phyloP scores from a whole-genome alignment of 176 grass and related monocot genomes.

The Dactylis glomerata region DNA sequence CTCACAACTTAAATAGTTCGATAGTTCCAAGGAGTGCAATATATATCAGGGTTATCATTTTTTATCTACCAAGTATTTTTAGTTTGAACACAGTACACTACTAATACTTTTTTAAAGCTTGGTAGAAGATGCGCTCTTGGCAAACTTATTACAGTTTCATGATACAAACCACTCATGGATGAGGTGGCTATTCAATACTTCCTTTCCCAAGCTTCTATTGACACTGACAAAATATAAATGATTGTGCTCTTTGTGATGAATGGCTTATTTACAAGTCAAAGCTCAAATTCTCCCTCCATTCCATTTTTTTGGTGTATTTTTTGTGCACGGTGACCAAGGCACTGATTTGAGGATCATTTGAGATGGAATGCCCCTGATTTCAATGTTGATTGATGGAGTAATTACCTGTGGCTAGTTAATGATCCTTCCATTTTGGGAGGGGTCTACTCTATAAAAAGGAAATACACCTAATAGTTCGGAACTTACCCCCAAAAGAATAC shows the following conservation, averaged over 20 bases:
- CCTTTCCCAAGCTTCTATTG: neutral
- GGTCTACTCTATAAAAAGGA: neutral
- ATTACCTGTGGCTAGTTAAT: neutral
- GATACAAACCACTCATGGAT: neutral
- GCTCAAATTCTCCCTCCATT: neutral
- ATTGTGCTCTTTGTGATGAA: neutral
- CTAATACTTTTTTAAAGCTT: neutral
- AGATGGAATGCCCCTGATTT: neutral
- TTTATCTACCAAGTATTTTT: conserved; percentile 16
- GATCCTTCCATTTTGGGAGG: neutral
- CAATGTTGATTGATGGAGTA: neutral
- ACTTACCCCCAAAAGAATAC: neutral
- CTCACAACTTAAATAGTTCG: neutral
- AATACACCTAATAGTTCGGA: neutral
- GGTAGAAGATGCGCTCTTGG: neutral
- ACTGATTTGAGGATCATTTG: neutral
- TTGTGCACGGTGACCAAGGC: neutral
- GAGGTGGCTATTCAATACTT: neutral
- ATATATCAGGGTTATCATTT: neutral
- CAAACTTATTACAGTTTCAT: neutral
- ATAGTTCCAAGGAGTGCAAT: too few species aligned
- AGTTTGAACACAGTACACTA: neutral
- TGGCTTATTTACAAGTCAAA: neutral
- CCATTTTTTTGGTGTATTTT: neutral
- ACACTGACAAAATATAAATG: neutral